These are phyloP conservation scores for Butyriboletus pseudospeciosus DNA, from an alignment of 1,284 basidiomycete genomes.

Conservation along the genomic window DNA sequence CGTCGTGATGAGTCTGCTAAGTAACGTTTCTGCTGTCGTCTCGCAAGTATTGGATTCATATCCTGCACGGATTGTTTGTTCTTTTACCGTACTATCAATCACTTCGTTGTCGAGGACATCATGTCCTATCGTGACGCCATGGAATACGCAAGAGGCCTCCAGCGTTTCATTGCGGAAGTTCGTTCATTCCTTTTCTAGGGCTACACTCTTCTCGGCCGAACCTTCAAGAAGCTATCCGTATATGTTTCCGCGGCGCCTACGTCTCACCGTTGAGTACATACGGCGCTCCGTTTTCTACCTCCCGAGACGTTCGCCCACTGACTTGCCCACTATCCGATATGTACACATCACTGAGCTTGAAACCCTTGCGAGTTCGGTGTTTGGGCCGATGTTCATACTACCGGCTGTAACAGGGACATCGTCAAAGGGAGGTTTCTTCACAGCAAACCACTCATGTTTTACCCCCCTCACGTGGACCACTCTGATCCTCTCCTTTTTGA, in stretches of 20 bases:
- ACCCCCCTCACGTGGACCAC: background rate
- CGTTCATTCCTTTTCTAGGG: conserved; percentile 6
- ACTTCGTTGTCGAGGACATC: background rate
- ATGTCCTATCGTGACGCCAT: conserved; percentile 8
- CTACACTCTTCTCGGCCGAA: background rate
- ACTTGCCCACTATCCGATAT: background rate
- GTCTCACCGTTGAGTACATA: background rate
- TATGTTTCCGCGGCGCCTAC: conserved; percentile 2
- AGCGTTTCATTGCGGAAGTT: conserved; percentile 1
- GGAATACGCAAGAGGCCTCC: background rate
- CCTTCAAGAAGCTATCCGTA: background rate
- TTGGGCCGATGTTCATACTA: background rate
- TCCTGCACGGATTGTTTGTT: too few relatives aligned
- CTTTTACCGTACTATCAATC: too few relatives aligned
- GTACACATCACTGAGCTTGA: background rate
- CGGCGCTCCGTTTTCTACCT: background rate
- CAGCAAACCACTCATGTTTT: conserved; percentile 5
- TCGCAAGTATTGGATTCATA: too few relatives aligned
- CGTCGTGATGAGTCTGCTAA: too few relatives aligned
- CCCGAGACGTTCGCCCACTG: background rate
- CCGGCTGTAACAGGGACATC: background rate
- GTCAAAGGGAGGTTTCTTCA: background rate
- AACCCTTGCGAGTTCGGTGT: background rate
- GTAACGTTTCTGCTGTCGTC: too few relatives aligned
- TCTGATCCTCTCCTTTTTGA: background rate